These are phyloP conservation scores for Fusarium globosum DNA, from an alignment of 2,329 filamentous ascomycete species.

Conservation along the genomic window DNA sequence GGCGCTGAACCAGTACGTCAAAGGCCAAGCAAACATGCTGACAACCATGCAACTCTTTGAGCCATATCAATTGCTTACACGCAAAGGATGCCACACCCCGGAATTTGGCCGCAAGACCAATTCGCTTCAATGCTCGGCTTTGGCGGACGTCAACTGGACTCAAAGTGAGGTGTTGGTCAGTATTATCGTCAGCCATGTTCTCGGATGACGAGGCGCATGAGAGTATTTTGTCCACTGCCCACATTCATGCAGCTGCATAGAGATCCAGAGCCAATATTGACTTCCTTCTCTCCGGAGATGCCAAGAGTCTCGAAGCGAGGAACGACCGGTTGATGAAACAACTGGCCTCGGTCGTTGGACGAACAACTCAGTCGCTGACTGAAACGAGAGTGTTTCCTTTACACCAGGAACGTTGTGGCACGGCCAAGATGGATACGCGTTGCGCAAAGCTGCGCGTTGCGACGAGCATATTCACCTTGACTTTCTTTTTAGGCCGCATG, in stretches of 20 bases:
- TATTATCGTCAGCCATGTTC: not conserved
- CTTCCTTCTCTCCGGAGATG: constrained; percentile 37
- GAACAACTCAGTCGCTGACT: constrained; percentile 15
- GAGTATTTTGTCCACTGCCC: not conserved
- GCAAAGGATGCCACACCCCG: constrained; percentile 34
- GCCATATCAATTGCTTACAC: constrained; percentile 6
- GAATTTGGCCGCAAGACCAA: constrained; percentile 36
- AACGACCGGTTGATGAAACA: constrained; percentile 34
- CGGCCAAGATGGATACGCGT: constrained; percentile 2
- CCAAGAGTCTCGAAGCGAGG: constrained; percentile 39
- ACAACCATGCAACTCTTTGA: not conserved
- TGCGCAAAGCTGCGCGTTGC: constrained; percentile 7
- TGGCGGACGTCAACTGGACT: not conserved
- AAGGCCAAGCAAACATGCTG: not conserved
- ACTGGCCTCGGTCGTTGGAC: constrained; percentile 21
- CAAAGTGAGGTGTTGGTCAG: not conserved
- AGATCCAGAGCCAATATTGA: constrained; percentile 11
- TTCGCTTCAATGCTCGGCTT: constrained; percentile 7
- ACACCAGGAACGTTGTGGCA: constrained; percentile 4
- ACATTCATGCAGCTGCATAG: not conserved
- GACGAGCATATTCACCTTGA: not conserved
- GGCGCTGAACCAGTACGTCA: constrained; percentile 6
- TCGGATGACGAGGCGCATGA: not conserved
- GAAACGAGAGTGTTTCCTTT: constrained; percentile 7
- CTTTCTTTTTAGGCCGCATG: constrained; percentile 1